phyloP scores from a whole-genome alignment of 129 eudicot species.

The Lonicera japonica region DNA sequence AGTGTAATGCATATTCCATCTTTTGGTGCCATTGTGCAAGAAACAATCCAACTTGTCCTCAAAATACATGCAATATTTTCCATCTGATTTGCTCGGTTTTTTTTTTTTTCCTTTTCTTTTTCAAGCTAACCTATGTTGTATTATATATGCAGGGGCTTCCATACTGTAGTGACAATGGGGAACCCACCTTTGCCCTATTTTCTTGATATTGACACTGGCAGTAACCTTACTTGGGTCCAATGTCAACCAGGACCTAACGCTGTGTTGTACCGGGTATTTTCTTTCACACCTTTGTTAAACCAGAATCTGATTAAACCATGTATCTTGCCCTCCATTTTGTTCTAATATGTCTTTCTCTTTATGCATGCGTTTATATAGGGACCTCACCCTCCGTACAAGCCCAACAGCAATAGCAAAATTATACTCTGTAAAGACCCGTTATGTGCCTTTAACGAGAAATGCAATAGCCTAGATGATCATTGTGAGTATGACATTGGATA shows the following conservation, averaged over 20 bases:
- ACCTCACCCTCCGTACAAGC: constrained; percentile 18
- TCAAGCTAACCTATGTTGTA: not conserved
- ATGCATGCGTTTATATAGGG: constrained; percentile 5
- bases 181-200: constrained; percentile 59
- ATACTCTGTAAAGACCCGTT: constrained; percentile 9
- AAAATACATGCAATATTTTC: too few species aligned
- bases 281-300: not conserved
- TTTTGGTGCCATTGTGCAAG: too few species aligned
- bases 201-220: constrained; percentile 77
- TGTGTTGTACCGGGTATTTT: constrained; percentile 53
- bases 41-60: too few species aligned
- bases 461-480: constrained; percentile 3
- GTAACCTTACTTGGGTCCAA: constrained; percentile 88
- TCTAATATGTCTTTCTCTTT: not conserved
- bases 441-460: not conserved
- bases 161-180: constrained; percentile 21
- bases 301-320: not conserved
- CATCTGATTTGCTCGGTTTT: not conserved
- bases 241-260: constrained; percentile 63
- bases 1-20: too few species aligned
- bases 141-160: constrained; percentile 35
- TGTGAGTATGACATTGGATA: constrained; percentile 9
- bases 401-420: not conserved
- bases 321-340: not conserved
- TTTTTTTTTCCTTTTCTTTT: too few species aligned